Conservation (phyloP, 192 early-diverging fungal genomes). For the Podila minutissima region DNA sequence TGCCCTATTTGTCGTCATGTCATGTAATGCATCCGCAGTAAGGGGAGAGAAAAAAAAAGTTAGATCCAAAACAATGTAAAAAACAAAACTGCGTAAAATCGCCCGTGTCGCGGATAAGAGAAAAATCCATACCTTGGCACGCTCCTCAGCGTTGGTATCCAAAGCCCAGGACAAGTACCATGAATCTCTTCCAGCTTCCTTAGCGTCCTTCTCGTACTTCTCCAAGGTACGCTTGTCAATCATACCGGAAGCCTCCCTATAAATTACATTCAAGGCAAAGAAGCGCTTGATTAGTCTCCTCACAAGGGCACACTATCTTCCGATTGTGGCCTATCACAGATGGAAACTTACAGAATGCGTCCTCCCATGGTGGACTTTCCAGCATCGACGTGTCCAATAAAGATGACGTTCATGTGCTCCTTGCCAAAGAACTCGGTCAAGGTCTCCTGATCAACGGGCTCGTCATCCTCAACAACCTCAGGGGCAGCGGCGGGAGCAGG, state of each 20-base stretch:
- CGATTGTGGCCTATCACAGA: not conserved
- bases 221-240: constrained; percentile 99
- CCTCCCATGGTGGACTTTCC: constrained; percentile 99
- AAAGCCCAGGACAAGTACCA: constrained; percentile 99
- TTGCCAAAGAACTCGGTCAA: constrained; percentile 82
- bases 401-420: constrained; percentile 97
- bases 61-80: not conserved
- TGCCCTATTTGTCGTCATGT: constrained; percentile 68
- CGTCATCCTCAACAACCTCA: constrained; percentile 61
- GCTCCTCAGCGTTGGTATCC: constrained; percentile 96
- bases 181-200: constrained; percentile 95
- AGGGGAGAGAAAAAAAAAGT: not conserved
- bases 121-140: constrained; percentile 76
- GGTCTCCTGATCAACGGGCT: constrained; percentile 63
- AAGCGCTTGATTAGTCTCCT: not conserved
- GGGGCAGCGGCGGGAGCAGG: constrained; percentile 38
- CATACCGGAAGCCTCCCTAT: constrained; percentile 92
- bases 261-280: not conserved
- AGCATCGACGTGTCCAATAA: constrained; percentile 98
- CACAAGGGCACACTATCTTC: not conserved
- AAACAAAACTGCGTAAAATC: not conserved
- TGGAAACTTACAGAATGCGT: constrained; percentile 81
- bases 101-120: not conserved
- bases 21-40: constrained; percentile 6
- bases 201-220: constrained; percentile 99